Conservation (phyloP, 2,329 filamentous ascomycete species). For the Geosmithia flava region DNA sequence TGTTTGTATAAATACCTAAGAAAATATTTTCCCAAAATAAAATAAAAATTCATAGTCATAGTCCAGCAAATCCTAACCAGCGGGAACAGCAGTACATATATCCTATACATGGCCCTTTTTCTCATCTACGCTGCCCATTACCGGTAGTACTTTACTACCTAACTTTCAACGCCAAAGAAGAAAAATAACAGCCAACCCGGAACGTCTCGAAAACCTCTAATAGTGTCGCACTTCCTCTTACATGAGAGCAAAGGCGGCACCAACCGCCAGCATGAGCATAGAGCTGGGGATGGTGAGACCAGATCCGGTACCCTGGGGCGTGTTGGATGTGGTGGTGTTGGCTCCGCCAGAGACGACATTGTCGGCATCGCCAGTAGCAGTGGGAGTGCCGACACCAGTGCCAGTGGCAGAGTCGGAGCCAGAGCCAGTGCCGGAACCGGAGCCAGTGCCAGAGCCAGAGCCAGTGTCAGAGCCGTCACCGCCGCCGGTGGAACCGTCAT, state of each 20-base stretch:
- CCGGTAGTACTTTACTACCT: background rate
- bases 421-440: background rate
- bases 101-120: too few species aligned
- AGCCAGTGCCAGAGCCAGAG: constrained; percentile 1
- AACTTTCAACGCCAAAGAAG: background rate
- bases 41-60: background rate
- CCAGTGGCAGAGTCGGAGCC: constrained; percentile 3
- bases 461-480: constrained; percentile 2
- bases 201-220: background rate
- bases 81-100: background rate
- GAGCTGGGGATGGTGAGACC: constrained; percentile 25
- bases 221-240: constrained; percentile 4
- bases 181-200: too few species aligned
- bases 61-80: background rate
- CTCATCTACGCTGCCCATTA: background rate
- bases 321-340: background rate
- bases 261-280: constrained; percentile 26
- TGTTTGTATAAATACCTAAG: background rate
- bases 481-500: background rate
- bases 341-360: background rate
- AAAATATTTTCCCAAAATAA: too few species aligned
- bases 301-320: constrained; percentile 7
- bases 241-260: constrained; percentile 28
- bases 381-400: background rate
- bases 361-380: constrained; percentile 1